A percentile compares a stretch with the other conserved stretches of the same genome.
phyloP scores from a whole-genome alignment of 345 rosid genomes.

The Stellera chamaejasme region DNA sequence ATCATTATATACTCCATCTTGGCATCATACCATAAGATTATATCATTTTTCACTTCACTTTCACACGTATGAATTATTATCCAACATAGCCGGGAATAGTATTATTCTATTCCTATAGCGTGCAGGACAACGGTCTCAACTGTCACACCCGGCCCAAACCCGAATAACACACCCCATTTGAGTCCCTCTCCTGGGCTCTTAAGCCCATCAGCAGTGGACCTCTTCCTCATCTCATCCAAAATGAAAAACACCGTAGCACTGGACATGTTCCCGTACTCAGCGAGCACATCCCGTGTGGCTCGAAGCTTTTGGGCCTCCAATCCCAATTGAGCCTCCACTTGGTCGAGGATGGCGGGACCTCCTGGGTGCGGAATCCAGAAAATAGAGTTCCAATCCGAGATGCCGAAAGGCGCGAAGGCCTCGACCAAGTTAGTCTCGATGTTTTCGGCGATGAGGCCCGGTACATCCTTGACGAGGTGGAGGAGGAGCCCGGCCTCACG shows the following conservation, averaged over 20 bases:
- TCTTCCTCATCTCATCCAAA: slow-evolving; percentile 44
- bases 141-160: slow-evolving; percentile 49
- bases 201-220: slow-evolving; percentile 19
- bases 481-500: slow-evolving; percentile 42
- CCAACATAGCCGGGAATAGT: no score
- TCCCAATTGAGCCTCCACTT: slow-evolving; percentile 26
- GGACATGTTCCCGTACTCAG: slow-evolving; percentile 41
- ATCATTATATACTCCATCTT: no score
- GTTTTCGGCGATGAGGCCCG: slow-evolving; percentile 32
- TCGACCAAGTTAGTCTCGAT: slow-evolving; percentile 26
- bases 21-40: no score
- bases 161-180: slow-evolving; percentile 52
- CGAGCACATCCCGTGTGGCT: slow-evolving; percentile 25
- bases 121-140: slow-evolving; percentile 47
- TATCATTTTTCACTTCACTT: no score
- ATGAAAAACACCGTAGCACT: slow-evolving; percentile 38
- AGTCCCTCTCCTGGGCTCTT: slow-evolving; percentile 40
- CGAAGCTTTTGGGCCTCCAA: slow-evolving; percentile 29
- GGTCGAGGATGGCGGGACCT: slow-evolving; percentile 41
- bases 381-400: slow-evolving; percentile 47
- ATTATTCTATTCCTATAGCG: background rate
- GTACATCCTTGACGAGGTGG: slow-evolving; percentile 38
- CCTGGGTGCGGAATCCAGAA: slow-evolving; percentile 51
- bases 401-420: slow-evolving; percentile 36
- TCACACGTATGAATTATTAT: no score